Evolutionary conservation across 2,329 filamentous ascomycete genomes (phyloP).

Genomic region (Beauveria australis): DNA sequence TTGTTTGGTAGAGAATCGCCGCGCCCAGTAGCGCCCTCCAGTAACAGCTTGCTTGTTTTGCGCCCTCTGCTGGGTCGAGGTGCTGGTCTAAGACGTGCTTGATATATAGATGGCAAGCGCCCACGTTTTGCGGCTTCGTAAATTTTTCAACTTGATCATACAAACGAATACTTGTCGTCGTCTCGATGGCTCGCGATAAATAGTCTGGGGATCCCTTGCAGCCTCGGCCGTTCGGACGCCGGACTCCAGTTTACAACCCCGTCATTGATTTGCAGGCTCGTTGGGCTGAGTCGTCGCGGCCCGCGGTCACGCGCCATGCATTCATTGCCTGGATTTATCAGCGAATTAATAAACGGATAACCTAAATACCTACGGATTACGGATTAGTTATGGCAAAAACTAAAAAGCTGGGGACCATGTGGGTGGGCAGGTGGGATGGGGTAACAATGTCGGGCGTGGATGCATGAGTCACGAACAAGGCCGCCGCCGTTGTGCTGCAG

Average conservation of each 20-base stretch:
- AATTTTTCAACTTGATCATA: not conserved
- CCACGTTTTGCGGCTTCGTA: not conserved
- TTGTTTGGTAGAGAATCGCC: not conserved
- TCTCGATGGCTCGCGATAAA: not conserved
- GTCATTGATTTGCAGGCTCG: not conserved
- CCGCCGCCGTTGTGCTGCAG: not conserved
- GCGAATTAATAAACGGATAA: too few relatives aligned
- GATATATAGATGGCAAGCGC: not conserved
- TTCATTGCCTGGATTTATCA: too few relatives aligned
- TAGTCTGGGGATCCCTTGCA: not conserved
- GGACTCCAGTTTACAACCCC: not conserved
- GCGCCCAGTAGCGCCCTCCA: not conserved
- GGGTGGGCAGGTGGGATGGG: not conserved
- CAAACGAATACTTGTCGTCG: not conserved
- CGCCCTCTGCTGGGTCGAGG: slow-evolving; percentile 1
- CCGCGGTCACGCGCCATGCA: too few relatives aligned
- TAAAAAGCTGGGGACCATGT: not conserved
- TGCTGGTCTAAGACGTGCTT: not conserved
- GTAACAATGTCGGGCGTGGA: not conserved
- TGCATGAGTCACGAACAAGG: not conserved
- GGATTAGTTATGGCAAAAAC: too few relatives aligned
- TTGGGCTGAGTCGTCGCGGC: not conserved
- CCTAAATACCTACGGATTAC: too few relatives aligned
- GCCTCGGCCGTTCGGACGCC: not conserved
- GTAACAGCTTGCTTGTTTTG: not conserved